Evolutionary conservation across 2,329 filamentous ascomycete genomes (phyloP).

Genomic region (Apiospora arundinis): DNA sequence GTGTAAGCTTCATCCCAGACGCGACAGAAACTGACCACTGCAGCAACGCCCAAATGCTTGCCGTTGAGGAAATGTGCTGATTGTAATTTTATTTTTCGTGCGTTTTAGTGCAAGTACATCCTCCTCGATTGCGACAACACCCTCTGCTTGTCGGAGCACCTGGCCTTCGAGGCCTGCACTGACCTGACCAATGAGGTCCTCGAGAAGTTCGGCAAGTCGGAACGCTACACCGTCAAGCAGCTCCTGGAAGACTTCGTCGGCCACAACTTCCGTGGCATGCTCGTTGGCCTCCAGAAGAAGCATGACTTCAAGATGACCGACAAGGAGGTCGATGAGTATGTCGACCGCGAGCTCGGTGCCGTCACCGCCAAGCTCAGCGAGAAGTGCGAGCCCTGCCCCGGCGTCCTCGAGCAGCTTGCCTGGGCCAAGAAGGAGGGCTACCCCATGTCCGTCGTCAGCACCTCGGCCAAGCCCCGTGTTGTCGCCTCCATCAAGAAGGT

Average conservation of each 20-base stretch:
- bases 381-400: constrained; percentile 66
- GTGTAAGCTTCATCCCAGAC: constrained; percentile 36
- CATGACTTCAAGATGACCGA: constrained; percentile 67
- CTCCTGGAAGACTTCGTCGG: constrained; percentile 78
- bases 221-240: constrained; percentile 71
- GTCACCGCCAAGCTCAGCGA: constrained; percentile 72
- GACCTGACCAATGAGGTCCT: constrained; percentile 77
- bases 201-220: constrained; percentile 62
- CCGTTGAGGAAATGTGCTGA: not conserved
- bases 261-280: constrained; percentile 81
- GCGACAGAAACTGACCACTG: not conserved
- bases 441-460: constrained; percentile 72
- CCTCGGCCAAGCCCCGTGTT: constrained; percentile 72
- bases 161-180: constrained; percentile 79
- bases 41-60: not conserved
- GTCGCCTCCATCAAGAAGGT: constrained; percentile 72
- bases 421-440: constrained; percentile 65
- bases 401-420: constrained; percentile 64
- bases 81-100: not conserved
- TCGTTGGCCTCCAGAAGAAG: constrained; percentile 70
- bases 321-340: constrained; percentile 69
- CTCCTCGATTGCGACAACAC: constrained; percentile 75
- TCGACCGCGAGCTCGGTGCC: constrained; percentile 70
- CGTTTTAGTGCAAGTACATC: constrained; percentile 61
- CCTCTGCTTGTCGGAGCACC: constrained; percentile 75